Evolutionary conservation across 768 basidiomycete genomes (phyloP).

Genomic region (Clitopilus passeckerianus): DNA sequence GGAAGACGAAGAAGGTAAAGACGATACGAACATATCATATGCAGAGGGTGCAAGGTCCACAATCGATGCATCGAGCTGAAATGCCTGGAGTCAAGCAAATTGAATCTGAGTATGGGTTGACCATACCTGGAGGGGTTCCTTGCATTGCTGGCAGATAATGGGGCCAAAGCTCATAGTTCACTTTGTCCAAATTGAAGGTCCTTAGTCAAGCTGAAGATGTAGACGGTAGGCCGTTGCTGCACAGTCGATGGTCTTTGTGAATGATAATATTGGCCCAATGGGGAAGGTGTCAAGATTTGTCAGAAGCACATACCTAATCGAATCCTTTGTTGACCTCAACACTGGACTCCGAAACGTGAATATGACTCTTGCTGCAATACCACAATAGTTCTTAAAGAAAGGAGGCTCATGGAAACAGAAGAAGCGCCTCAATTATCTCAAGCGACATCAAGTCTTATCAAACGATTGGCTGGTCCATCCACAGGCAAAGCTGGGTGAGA

Average conservation of each 20-base stretch:
- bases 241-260: too few relatives aligned
- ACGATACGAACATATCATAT: constrained; percentile 77
- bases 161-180: constrained; percentile 36
- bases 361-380: background rate
- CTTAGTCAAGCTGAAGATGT: background rate
- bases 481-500: constrained; percentile 85
- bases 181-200: background rate
- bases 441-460: constrained; percentile 52
- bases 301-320: background rate
- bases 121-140: constrained; percentile 79
- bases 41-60: constrained; percentile 81
- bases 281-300: background rate
- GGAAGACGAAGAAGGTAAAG: constrained; percentile 53
- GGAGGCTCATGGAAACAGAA: background rate
- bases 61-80: constrained; percentile 85
- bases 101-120: too few relatives aligned
- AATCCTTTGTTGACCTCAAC: background rate
- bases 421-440: background rate
- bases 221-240: background rate
- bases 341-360: background rate
- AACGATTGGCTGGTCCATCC: constrained; percentile 82
- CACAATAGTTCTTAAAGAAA: background rate
- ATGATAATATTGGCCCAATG: background rate
- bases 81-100: background rate
- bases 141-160: constrained; percentile 81